These are phyloP conservation scores for Babesia sp. DNA, from an alignment of 169 alveolate species.

Conservation along the genomic window DNA sequence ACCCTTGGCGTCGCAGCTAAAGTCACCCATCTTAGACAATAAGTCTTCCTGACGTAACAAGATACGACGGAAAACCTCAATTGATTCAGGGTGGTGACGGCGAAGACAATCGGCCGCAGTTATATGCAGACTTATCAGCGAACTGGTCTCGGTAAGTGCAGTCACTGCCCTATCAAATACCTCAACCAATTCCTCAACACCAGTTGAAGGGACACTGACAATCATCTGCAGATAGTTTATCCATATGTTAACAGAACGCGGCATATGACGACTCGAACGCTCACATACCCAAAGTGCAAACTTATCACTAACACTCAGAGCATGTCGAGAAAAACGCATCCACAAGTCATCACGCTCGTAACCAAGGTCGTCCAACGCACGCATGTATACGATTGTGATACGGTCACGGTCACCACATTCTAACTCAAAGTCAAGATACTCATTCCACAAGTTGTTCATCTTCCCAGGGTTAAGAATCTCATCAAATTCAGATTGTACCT, in stretches of 20 bases:
- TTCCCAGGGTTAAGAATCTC: conserved; percentile 56
- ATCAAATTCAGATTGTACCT: conserved; percentile 66
- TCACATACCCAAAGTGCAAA: conserved; percentile 48
- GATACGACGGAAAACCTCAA: conserved; percentile 41
- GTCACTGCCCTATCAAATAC: conserved; percentile 48
- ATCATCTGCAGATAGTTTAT: conserved; percentile 42
- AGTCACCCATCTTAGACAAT: conserved; percentile 38
- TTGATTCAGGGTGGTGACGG: conserved; percentile 40
- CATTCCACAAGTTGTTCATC: conserved; percentile 61
- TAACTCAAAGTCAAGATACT: conserved; percentile 54
- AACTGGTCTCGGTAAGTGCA: conserved; percentile 39
- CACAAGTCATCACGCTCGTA: conserved; percentile 66
- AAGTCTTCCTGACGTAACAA: conserved; percentile 39
- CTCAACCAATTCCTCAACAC: conserved; percentile 35
- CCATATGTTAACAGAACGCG: conserved; percentile 62
- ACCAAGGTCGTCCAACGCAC: conserved; percentile 67
- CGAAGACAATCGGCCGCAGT: conserved; percentile 69
- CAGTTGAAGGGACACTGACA: conserved; percentile 29
- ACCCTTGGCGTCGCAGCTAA: conserved; percentile 36
- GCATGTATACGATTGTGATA: conserved; percentile 43
- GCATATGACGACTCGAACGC: conserved; percentile 61
- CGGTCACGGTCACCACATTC: conserved; percentile 51
- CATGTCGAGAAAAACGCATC: conserved; percentile 48
- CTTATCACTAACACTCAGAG: conserved; percentile 16
- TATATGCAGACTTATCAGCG: conserved; percentile 55